Percentiles rank a stretch among this genome's conserved stretches.
These are phyloP conservation scores for Crassisporium funariophilum DNA, from an alignment of 768 basidiomycete genomes.

Conservation along the genomic window DNA sequence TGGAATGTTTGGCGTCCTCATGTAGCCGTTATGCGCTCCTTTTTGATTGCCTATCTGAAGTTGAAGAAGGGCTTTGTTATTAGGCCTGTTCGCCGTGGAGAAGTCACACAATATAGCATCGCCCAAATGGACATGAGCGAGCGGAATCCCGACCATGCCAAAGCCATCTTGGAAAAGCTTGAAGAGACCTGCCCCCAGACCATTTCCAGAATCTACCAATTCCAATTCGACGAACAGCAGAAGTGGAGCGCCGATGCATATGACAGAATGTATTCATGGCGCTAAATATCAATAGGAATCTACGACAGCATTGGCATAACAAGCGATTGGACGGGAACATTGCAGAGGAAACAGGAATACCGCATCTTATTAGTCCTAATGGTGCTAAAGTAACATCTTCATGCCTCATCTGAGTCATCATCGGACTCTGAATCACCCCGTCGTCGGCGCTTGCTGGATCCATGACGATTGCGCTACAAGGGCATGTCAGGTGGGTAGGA, in stretches of 20 bases:
- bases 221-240: constrained; percentile 33
- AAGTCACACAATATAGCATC: constrained; percentile 21
- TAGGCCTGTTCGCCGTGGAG: constrained; percentile 38
- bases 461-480: constrained; percentile 77
- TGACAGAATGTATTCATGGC: constrained; percentile 28
- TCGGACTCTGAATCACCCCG: constrained; percentile 68
- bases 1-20: constrained; percentile 75
- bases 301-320: neutral
- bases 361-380: too few species aligned
- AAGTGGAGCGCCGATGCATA: constrained; percentile 28
- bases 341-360: neutral
- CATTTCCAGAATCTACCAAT: constrained; percentile 32
- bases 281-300: constrained; percentile 20
- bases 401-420: constrained; percentile 64
- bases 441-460: constrained; percentile 65
- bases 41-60: constrained; percentile 48
- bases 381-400: neutral
- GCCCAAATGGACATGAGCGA: constrained; percentile 15
- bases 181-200: constrained; percentile 52
- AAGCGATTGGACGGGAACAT: neutral
- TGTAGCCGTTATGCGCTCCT: constrained; percentile 43
- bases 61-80: constrained; percentile 54
- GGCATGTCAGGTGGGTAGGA: constrained; percentile 14
- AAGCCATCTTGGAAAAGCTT: constrained; percentile 45
- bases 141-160: constrained; percentile 14